Conservation (phyloP, 192 early-diverging fungal genomes). For the Podila verticillata region DNA sequence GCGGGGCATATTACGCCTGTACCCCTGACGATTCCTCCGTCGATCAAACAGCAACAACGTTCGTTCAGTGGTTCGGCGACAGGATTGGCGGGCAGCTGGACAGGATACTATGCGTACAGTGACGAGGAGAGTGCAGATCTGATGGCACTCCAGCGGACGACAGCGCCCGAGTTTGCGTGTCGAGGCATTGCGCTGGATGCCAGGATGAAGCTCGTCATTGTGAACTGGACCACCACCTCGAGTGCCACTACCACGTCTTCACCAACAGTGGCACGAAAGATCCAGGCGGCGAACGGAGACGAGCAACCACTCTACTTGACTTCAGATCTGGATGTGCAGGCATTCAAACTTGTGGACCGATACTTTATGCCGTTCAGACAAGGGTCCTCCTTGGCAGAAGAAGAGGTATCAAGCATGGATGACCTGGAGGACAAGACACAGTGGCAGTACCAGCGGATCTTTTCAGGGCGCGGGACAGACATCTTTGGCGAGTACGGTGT, state of each 20-base stretch:
- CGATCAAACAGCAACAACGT: background rate
- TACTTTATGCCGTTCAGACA: background rate
- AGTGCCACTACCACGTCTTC: background rate
- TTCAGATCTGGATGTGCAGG: background rate
- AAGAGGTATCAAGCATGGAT: background rate
- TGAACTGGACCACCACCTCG: background rate
- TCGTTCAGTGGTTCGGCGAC: too few species aligned
- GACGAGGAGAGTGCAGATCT: slow-evolving; percentile 1
- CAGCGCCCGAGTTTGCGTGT: background rate
- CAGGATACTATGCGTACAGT: slow-evolving; percentile 18
- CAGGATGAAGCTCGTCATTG: slow-evolving; percentile 1
- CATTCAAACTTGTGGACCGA: background rate
- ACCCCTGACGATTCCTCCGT: background rate
- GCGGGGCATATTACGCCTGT: background rate
- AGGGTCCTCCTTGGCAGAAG: background rate
- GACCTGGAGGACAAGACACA: background rate
- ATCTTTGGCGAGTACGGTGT: slow-evolving; percentile 15
- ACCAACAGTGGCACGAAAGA: background rate
- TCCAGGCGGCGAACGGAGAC: background rate
- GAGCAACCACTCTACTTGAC: background rate
- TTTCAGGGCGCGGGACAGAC: slow-evolving; percentile 10
- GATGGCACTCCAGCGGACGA: background rate
- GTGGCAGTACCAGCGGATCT: slow-evolving; percentile 18
- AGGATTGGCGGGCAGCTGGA: slow-evolving; percentile 5
- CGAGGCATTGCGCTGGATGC: slow-evolving; percentile 4